phyloP scores from a whole-genome alignment of 805 yeast genomes.

The Debaryomyces prosopidis region DNA sequence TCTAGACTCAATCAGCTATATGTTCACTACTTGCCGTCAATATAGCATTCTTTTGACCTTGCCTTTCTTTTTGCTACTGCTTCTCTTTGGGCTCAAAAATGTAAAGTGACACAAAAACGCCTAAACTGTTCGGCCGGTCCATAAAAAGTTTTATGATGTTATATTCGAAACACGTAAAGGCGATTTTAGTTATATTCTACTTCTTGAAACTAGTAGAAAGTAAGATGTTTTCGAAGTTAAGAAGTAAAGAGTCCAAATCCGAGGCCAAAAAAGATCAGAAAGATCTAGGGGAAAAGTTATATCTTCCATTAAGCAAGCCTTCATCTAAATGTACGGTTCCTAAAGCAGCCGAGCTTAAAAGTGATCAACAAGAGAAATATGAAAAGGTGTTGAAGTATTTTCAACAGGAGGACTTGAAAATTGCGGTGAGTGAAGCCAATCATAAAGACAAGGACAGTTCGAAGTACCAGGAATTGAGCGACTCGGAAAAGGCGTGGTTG shows the following conservation, averaged over 20 bases:
- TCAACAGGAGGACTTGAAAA: constrained; percentile 46
- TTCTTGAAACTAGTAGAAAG: not conserved
- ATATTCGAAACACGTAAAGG: not conserved
- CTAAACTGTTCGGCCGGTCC: too few relatives aligned
- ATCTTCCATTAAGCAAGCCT: constrained; percentile 21
- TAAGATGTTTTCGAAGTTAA: constrained; percentile 19
- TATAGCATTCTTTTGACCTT: too few relatives aligned
- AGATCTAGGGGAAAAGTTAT: constrained; percentile 11
- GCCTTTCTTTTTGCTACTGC: too few relatives aligned
- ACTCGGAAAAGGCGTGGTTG: constrained; percentile 83
- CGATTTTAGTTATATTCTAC: not conserved
- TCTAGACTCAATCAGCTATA: not conserved
- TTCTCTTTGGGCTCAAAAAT: too few relatives aligned
- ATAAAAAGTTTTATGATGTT: not conserved
- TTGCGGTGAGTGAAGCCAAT: constrained; percentile 53
- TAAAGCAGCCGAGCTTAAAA: constrained; percentile 50
- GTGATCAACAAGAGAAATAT: constrained; percentile 62
- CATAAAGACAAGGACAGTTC: constrained; percentile 39
- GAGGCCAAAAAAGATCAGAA: not conserved
- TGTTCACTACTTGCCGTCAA: too few relatives aligned
- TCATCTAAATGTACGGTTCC: constrained; percentile 43
- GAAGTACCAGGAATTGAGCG: constrained; percentile 26
- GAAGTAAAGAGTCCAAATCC: constrained; percentile 14
- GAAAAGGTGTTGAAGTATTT: constrained; percentile 64
- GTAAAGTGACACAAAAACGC: too few relatives aligned